Evolutionary conservation across 257 asterid species (phyloP).

Genomic region (Orobanche coerulescens): DNA sequence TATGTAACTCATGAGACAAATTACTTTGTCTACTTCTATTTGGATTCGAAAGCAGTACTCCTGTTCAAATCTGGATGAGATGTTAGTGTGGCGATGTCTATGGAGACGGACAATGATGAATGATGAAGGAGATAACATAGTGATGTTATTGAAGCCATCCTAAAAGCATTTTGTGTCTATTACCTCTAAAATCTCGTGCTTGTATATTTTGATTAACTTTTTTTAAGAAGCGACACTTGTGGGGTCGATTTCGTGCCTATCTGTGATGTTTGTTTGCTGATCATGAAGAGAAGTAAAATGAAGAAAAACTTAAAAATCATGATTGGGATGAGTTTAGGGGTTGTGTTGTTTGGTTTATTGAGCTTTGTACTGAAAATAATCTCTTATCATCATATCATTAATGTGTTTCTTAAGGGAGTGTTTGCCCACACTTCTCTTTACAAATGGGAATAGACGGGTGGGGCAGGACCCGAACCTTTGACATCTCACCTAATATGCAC

Average conservation of each 20-base stretch:
- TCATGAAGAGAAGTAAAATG: slow-evolving; percentile 10
- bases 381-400: not conserved
- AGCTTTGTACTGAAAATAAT: not conserved
- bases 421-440: no score
- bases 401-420: no score
- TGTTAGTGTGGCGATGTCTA: slow-evolving; percentile 13
- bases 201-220: slow-evolving; percentile 41
- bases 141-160: slow-evolving; percentile 21
- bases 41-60: slow-evolving; percentile 92
- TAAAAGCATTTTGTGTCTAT: slow-evolving; percentile 41
- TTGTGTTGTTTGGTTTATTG: not conserved
- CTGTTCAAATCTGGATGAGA: slow-evolving; percentile 92
- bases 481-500: no score
- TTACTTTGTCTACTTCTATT: slow-evolving; percentile 96
- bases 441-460: no score
- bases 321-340: not conserved
- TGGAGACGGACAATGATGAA: slow-evolving; percentile 18
- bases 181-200: slow-evolving; percentile 32
- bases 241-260: not conserved
- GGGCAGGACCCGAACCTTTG: no score
- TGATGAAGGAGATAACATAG: slow-evolving; percentile 22
- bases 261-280: not conserved
- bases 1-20: slow-evolving; percentile 98
- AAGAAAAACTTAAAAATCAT: not conserved
- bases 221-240: not conserved